Base-by-base conservation (phyloP, 2,329 filamentous ascomycete genomes). In the Cercospora sp. region DNA sequence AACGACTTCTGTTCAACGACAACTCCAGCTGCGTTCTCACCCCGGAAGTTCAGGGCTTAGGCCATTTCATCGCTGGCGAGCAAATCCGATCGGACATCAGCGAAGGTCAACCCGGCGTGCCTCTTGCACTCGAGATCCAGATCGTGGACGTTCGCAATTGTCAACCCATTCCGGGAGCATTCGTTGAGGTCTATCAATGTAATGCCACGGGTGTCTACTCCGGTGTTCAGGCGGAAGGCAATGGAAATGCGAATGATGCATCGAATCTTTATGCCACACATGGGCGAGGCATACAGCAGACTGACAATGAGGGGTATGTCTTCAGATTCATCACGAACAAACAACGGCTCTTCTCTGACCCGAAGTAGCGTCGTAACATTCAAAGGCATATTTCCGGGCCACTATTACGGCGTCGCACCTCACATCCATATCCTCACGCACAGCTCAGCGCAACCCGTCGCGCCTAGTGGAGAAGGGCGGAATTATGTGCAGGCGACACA, bases 161-260 rank as follows among this genome's bases (percentile, higher is more conserved):
- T 74, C 72, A 79, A 66, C 77, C 80, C 1, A 73, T 83, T 2
- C 75, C 79, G 2, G 74, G 82, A 2, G 75, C 80, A 10, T 78
- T 80, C 65, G 67, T 83, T 4, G 82, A 84, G 67, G 75, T 82
- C 26, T 83, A 82, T 80, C 64, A 64, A 69, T 79, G 78, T 75
- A 83, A 83, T 71, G 70, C 81, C 13, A 82, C 81, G 3, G 81
- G 82, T 33, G 79, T 82, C 13, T 83, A 83, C 75, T 80, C 77
- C 4, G 81, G 81, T 59, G 66, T 70, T 0, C 36, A 65, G 48
- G 70, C 64, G 30, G 68, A 62, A 18, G 78, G 77, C 13, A 81
- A 81, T 65, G 79, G 76, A 23, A 76, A 77, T 72, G 72, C 72
- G 5, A 68, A 66, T 20, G 64, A 65, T 60, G 64, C 58, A 23